A percentile compares a stretch with the other conserved stretches of the same genome.
These are phyloP conservation scores for Phytopythium oedochilum DNA, from an alignment of 352 stramenopile genomes.

Conservation along the genomic window DNA sequence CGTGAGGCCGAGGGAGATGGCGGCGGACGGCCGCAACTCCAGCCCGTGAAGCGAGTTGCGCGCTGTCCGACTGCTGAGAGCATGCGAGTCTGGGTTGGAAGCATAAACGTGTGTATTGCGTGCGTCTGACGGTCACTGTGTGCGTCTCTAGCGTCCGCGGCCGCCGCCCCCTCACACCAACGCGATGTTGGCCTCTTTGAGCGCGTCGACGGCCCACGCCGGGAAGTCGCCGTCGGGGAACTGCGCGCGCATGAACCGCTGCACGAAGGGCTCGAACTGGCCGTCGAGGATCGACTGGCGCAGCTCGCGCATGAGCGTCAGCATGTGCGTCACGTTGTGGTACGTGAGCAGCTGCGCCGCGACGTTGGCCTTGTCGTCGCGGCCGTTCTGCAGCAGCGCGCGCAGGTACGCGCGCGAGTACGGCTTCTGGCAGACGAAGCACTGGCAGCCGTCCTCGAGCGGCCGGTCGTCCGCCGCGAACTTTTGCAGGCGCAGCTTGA, in stretches of 20 bases:
- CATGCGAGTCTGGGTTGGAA: no score
- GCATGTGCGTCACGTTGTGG: conserved; percentile 86
- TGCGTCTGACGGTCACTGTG: no score
- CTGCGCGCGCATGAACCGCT: conserved; percentile 72
- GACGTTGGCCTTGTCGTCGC: conserved; percentile 53
- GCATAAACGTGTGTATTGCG: no score
- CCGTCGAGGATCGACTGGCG: conserved; percentile 73
- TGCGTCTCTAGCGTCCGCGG: no score
- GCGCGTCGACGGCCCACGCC: conserved; percentile 63
- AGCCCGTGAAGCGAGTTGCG: no score
- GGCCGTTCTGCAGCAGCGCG: conserved; percentile 67
- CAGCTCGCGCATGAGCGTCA: conserved; percentile 68
- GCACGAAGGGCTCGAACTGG: conserved; percentile 67
- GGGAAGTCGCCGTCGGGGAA: conserved; percentile 54
- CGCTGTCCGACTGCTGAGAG: no score
- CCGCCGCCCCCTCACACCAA: conserved; percentile 16
- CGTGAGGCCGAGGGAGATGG: not conserved
- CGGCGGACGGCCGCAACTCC: no score
- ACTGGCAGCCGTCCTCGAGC: conserved; percentile 68
- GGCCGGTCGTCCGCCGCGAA: conserved; percentile 49
- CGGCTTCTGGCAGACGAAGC: conserved; percentile 57
- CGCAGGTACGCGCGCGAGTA: conserved; percentile 73
- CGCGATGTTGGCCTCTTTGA: conserved; percentile 52
- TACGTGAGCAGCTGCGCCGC: conserved; percentile 69
- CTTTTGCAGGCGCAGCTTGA: conserved; percentile 66